Base-by-base conservation (phyloP, 1,284 basidiomycete species). In the Fereydounia khargensis region DNA sequence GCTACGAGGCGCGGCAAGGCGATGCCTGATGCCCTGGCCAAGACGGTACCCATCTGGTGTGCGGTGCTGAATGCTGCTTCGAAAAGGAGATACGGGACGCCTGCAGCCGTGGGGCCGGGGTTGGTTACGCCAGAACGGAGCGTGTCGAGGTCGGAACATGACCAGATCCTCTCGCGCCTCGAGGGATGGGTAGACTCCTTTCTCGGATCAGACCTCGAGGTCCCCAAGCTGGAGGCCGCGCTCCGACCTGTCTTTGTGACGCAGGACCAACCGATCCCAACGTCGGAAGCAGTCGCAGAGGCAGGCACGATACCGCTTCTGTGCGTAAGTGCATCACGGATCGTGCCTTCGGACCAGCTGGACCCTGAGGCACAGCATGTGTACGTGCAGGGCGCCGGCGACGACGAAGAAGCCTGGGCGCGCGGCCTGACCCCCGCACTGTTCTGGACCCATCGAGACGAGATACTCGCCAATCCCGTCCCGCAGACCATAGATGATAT, bases 41-140 rank as follows among this genome's bases (percentile, higher is more conserved):
- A 97, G 76, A 97, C 94, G 0, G 82, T 96, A 0, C 91, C 94
- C 0, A 88, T 92, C 35, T 98, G 94, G 94, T 97, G 94, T 74
- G 81, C 88, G 2, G 89, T 94, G 3, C 80, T 97, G 60, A 97
- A 96, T 68, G 80, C 83, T 7, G 89, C 89, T 3, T 66, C 68
- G 21, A 13, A 23, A 1, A 34, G 24, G 16, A 42, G 25, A 23
- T 56, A 62, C 31, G 52, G 56, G 0, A 25, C 21, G 13, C 57
- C 45, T 19, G 40, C 14, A 47, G 42, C 10, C 35, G 51, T 66
- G 14, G 66, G 72, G 36, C 77, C 73, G 35, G 27, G 10, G 2
- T 14, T 68, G 10, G 24, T 33, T n/a, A 55, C 59, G 25, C 62
- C 78, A 59, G 45, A 67, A 66, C 19, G 60, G 50, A 30, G 41